These are phyloP conservation scores for Pseudozyma thailandica DNA, from an alignment of 1,284 basidiomycete species.

Conservation along the genomic window DNA sequence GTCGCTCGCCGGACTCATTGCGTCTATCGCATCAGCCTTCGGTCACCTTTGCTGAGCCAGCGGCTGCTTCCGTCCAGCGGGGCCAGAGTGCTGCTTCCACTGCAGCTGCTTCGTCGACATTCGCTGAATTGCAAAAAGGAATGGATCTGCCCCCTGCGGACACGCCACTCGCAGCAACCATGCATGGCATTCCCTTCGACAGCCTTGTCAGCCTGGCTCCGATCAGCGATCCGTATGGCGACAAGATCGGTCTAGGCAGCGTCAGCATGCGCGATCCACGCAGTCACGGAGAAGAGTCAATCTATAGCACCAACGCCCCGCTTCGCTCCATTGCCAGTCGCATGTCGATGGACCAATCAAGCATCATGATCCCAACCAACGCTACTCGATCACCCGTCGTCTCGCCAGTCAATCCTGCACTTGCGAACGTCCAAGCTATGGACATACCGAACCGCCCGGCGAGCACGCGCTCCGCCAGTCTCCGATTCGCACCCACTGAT, in stretches of 20 bases:
- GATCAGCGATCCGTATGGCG: slow-evolving; percentile 77
- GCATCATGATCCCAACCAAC: slow-evolving; percentile 32
- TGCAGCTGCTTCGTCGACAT: slow-evolving; percentile 11
- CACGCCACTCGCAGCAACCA: slow-evolving; percentile 61
- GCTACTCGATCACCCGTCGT: slow-evolving; percentile 26
- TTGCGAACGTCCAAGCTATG: slow-evolving; percentile 36
- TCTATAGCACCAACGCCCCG: slow-evolving; percentile 23
- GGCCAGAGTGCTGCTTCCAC: slow-evolving; percentile 1
- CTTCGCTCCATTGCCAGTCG: slow-evolving; percentile 40
- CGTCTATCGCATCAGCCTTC: slow-evolving; percentile 25
- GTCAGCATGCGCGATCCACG: slow-evolving; percentile 52
- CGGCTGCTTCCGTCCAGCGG: slow-evolving; percentile 6
- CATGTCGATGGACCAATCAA: slow-evolving; percentile 40
- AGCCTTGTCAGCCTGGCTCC: slow-evolving; percentile 81
- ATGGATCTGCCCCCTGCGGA: slow-evolving; percentile 38
- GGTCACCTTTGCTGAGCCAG: slow-evolving; percentile 44
- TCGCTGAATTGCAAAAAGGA: slow-evolving; percentile 28
- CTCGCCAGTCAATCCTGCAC: slow-evolving; percentile 26
- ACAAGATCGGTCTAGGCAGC: slow-evolving; percentile 52
- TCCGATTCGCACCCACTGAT: slow-evolving; percentile 50
- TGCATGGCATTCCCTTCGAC: slow-evolving; percentile 80
- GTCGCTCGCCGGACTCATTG: slow-evolving; percentile 24
- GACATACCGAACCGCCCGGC: slow-evolving; percentile 28
- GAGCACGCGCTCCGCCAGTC: slow-evolving; percentile 49
- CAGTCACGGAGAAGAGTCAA: slow-evolving; percentile 25